Percentiles rank a stretch among this genome's conserved stretches.
Evolutionary conservation across 2,329 filamentous ascomycete species (phyloP).

Genomic region (Monilinia laxa): DNA sequence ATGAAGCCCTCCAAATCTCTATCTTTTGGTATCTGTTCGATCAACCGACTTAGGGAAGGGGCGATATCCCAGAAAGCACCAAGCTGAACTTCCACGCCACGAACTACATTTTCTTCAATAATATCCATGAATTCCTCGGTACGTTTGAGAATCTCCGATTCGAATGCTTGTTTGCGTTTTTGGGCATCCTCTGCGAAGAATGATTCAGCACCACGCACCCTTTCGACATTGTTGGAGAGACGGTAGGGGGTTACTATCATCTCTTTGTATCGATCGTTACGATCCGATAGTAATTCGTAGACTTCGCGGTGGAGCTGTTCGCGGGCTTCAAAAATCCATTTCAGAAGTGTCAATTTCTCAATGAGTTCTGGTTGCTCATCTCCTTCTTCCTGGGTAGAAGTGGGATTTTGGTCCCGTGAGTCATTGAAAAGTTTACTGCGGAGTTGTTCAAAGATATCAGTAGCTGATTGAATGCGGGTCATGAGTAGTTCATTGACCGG

Average conservation of each 20-base stretch:
- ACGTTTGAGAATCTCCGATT: slow-evolving; percentile 69
- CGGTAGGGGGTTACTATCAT: slow-evolving; percentile 81
- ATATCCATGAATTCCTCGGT: slow-evolving; percentile 74
- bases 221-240: slow-evolving; percentile 72
- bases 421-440: slow-evolving; percentile 71
- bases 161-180: slow-evolving; percentile 68
- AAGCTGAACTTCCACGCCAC: slow-evolving; percentile 87
- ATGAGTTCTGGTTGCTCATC: slow-evolving; percentile 92
- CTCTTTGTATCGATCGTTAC: slow-evolving; percentile 81
- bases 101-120: slow-evolving; percentile 79
- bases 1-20: slow-evolving; percentile 54
- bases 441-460: slow-evolving; percentile 74
- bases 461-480: slow-evolving; percentile 70
- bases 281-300: slow-evolving; percentile 79
- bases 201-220: slow-evolving; percentile 71
- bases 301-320: slow-evolving; percentile 82
- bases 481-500: slow-evolving; percentile 80
- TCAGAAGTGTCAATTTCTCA: slow-evolving; percentile 90
- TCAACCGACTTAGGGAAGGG: slow-evolving; percentile 71
- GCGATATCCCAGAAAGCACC: slow-evolving; percentile 98
- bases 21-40: slow-evolving; percentile 74
- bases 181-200: slow-evolving; percentile 82
- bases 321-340: slow-evolving; percentile 96
- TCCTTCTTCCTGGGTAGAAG: slow-evolving; percentile 89
- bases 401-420: slow-evolving; percentile 62